Conservation (phyloP, 345 rosid species). For the Euphorbia pulcherrima region DNA sequence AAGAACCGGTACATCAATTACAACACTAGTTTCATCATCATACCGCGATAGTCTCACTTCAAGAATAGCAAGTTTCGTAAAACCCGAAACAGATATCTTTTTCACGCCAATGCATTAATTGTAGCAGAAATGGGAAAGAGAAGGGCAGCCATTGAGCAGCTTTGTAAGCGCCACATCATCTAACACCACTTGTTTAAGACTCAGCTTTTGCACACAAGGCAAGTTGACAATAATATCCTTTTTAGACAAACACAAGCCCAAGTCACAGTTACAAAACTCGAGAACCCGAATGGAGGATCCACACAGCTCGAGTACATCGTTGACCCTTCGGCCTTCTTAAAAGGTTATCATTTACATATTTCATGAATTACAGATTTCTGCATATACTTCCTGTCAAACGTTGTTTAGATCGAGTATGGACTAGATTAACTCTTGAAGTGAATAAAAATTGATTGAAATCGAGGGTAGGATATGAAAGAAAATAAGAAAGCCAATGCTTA, state of each 20-base stretch:
- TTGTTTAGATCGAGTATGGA: too few relatives aligned
- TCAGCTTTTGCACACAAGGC: neutral
- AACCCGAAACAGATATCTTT: neutral
- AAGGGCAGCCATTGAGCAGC: neutral
- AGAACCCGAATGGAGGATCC: neutral
- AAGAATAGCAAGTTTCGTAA: neutral
- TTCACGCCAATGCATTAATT: neutral
- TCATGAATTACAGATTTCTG: too few relatives aligned
- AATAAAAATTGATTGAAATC: neutral
- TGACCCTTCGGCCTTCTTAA: neutral
- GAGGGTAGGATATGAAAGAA: neutral
- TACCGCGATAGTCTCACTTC: neutral
- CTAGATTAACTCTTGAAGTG: too few relatives aligned
- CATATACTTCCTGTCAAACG: neutral
- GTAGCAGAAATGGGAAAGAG: neutral
- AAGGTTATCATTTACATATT: neutral
- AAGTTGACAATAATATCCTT: neutral
- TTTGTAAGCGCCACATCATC: neutral
- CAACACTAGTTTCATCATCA: neutral
- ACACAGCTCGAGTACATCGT: neutral
- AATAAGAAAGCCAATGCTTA: neutral
- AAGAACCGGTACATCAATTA: neutral
- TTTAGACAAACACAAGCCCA: neutral
- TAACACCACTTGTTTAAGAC: neutral
- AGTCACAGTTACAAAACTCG: neutral